Base-by-base conservation (phyloP, 2,329 filamentous ascomycete genomes). In the Zasmidium angulare region DNA sequence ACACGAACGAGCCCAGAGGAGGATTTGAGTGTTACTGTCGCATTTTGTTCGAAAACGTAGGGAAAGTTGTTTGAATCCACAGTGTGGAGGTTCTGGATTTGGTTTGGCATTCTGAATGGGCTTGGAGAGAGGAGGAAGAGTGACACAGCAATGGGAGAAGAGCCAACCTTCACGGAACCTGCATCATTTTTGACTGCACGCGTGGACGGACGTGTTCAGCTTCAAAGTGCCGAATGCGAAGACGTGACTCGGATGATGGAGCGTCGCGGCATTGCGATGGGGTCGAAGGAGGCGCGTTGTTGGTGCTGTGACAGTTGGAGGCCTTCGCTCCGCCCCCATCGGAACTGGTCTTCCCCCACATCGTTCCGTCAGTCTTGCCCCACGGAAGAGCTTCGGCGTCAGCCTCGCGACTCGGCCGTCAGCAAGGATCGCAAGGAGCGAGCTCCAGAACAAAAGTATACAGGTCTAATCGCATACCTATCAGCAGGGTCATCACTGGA, bases 11-110 rank as follows among this genome's bases (percentile, higher is more conserved):
- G 59, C 10, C 70, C 70, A 14, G 70, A 67, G 19, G 66, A 70
- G 0, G 65, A 67, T 55, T 69, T 69, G 20, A 74, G 58, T 1
- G 57, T 50, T 12, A 73, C 68, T 1, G 68, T 67, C 20, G 65
- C 68, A 66, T 74, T 73, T 36, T 71, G 66, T 53, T 73, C 71
- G 48, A 69, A 71, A 31, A 74, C 62, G 21, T 77, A 74, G 1
- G 70, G 64, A 46, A 67, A 72, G 10, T 55, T 65, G 2, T 68
- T 62, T 48, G 65, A 56, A 53, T 74, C 71, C n/a, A 73, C 63
- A 2, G 64, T 69, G 51, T 71, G 69, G 20, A 73, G 61, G 46
- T 74, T 66, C 26, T 60, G 64, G 17, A 71, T 69, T 46, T 71
- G 55, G 61, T 72, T 73, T 22, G 71, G 70, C 71, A 73, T 72